Evolutionary conservation across 768 basidiomycete species (phyloP).

Genomic region (Russula olivacea): DNA sequence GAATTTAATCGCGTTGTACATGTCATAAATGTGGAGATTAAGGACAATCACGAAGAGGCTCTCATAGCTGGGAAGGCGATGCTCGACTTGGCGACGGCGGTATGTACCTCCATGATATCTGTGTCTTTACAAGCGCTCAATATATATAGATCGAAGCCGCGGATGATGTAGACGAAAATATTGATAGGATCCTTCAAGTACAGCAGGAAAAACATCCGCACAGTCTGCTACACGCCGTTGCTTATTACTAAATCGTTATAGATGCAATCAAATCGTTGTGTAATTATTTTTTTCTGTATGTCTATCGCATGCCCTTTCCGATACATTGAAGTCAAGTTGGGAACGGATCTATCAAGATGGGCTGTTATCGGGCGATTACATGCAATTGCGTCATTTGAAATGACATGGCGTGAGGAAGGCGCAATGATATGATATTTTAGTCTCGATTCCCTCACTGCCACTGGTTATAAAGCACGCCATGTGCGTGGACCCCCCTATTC

Average conservation of each 20-base stretch:
- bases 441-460: not conserved
- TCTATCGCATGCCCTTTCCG: not conserved
- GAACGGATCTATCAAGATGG: not conserved
- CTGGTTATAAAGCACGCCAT: not conserved
- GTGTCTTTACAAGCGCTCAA: not conserved
- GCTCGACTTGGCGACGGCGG: constrained; percentile 83
- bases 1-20: constrained; percentile 94
- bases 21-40: constrained; percentile 96
- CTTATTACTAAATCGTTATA: constrained; percentile 59
- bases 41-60: constrained; percentile 98
- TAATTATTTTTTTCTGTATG: not conserved
- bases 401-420: constrained; percentile 54
- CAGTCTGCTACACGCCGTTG: constrained; percentile 83
- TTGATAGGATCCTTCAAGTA: constrained; percentile 73
- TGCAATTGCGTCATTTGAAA: constrained; percentile 12
- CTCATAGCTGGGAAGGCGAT: constrained; percentile 93
- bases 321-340: not conserved
- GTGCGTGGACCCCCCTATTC: not conserved
- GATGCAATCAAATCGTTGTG: not conserved
- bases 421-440: constrained; percentile 39
- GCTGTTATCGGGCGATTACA: not conserved
- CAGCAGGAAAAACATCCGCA: constrained; percentile 93
- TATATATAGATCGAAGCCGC: constrained; percentile 72
- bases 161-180: constrained; percentile 85
- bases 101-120: constrained; percentile 40